Evolutionary conservation across 345 rosid species (phyloP).

Genomic region (Populus euphratica): DNA sequence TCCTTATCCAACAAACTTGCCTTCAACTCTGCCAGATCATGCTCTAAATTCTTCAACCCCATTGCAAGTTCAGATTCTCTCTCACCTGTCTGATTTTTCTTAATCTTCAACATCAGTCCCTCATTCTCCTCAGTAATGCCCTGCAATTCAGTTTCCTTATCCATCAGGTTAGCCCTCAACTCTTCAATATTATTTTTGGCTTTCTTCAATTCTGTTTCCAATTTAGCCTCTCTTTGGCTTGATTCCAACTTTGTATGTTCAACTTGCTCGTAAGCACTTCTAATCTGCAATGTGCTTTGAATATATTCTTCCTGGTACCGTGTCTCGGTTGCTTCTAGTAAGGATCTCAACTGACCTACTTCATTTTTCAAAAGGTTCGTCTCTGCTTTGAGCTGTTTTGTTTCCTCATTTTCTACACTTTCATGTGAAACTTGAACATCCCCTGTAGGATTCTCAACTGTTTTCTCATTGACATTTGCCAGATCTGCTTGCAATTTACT

Average conservation of each 20-base stretch:
- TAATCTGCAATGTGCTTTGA: constrained; percentile 76
- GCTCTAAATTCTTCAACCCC: constrained; percentile 56
- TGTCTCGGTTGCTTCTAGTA: constrained; percentile 65
- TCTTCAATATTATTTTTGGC: constrained; percentile 48
- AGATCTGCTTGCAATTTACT: constrained; percentile 48
- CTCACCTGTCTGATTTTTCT: constrained; percentile 35
- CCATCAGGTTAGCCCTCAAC: constrained; percentile 71
- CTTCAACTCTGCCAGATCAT: constrained; percentile 48
- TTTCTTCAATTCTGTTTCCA: constrained; percentile 51
- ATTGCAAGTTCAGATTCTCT: constrained; percentile 36
- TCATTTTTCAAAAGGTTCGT: constrained; percentile 49
- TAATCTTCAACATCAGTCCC: constrained; percentile 42
- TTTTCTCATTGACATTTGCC: constrained; percentile 40
- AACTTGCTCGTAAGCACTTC: constrained; percentile 74
- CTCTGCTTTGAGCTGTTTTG: constrained; percentile 50
- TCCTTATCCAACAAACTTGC: constrained; percentile 50
- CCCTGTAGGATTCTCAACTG: constrained; percentile 1
- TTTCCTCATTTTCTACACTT: constrained; percentile 33
- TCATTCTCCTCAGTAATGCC: constrained; percentile 71
- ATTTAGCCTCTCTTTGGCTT: constrained; percentile 47
- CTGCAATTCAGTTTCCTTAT: constrained; percentile 74
- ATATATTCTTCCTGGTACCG: constrained; percentile 89
- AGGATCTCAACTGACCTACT: constrained; percentile 59
- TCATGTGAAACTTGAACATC: constrained; percentile 23
- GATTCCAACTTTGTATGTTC: constrained; percentile 54